A percentile compares a stretch with the other conserved stretches of the same genome.
Conservation (phyloP, 176 grass and related monocot genomes). For the Pharus latifolius region DNA sequence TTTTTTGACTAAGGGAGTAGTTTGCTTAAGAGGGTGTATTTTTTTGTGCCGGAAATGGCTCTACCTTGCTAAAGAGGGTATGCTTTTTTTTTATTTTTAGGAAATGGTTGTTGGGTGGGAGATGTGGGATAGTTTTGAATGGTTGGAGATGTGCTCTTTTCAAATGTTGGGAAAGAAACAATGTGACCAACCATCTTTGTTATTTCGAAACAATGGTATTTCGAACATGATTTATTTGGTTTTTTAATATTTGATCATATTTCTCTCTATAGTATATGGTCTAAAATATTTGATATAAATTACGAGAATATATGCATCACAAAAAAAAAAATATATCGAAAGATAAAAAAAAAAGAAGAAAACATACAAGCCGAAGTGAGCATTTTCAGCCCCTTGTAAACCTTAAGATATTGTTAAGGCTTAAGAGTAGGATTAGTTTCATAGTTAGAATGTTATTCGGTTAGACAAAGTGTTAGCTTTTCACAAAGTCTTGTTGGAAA, state of each 20-base stretch:
- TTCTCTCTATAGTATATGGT: no score
- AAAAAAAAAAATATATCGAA: no score
- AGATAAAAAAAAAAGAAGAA: no score
- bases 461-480: neutral
- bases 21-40: neutral
- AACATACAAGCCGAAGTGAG: no score
- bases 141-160: constrained; percentile 27
- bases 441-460: neutral
- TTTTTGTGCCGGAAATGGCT: no score
- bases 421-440: constrained; percentile 3
- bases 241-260: no score
- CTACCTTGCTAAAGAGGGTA: neutral
- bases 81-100: neutral
- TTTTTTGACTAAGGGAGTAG: no score
- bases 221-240: no score
- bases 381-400: neutral
- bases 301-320: no score
- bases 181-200: neutral
- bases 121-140: constrained; percentile 15
- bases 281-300: no score
- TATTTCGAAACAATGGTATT: neutral
- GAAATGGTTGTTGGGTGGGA: constrained; percentile 29
- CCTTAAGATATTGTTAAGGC: neutral
- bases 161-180: constrained; percentile 37
- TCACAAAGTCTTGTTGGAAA: neutral